phyloP scores from a whole-genome alignment of 495 filamentous ascomycete genomes.

The Mytilinidion resinicola region DNA sequence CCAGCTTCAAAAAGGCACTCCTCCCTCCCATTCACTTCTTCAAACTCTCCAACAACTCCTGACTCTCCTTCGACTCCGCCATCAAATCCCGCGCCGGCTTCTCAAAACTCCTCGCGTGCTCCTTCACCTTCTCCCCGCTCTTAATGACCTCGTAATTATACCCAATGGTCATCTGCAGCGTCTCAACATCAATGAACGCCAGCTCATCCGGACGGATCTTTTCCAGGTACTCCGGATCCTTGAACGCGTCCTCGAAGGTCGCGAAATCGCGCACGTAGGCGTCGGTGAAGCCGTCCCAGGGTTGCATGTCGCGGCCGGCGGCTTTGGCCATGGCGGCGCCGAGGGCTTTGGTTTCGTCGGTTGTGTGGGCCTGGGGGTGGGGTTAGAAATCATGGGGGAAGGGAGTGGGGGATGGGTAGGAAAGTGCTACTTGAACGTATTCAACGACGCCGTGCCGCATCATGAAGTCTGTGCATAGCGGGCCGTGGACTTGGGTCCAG shows the following conservation, averaged over 20 bases:
- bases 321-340: slow-evolving; percentile 12
- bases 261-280: slow-evolving; percentile 17
- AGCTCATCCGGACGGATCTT: slow-evolving; percentile 17
- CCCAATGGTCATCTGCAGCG: slow-evolving; percentile 13
- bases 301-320: slow-evolving; percentile 2
- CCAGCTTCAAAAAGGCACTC: too few species aligned
- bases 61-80: background rate
- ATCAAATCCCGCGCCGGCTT: background rate
- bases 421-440: slow-evolving; percentile 8
- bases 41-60: background rate
- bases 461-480: slow-evolving; percentile 12
- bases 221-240: slow-evolving; percentile 14
- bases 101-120: slow-evolving; percentile 10
- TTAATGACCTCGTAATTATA: slow-evolving; percentile 15
- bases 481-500: slow-evolving; percentile 19
- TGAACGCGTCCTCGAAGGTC: slow-evolving; percentile 17
- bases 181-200: slow-evolving; percentile 18
- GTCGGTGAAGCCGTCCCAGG: slow-evolving; percentile 15
- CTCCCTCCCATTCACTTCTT: background rate
- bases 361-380: slow-evolving; percentile 8
- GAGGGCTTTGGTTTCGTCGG: slow-evolving; percentile 14
- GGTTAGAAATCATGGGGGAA: background rate
- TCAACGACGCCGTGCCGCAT: slow-evolving; percentile 15
- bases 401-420: background rate
- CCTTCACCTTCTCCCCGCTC: slow-evolving; percentile 11